Conservation (phyloP, 1,284 basidiomycete genomes). For the Acaromyces ingoldii region DNA sequence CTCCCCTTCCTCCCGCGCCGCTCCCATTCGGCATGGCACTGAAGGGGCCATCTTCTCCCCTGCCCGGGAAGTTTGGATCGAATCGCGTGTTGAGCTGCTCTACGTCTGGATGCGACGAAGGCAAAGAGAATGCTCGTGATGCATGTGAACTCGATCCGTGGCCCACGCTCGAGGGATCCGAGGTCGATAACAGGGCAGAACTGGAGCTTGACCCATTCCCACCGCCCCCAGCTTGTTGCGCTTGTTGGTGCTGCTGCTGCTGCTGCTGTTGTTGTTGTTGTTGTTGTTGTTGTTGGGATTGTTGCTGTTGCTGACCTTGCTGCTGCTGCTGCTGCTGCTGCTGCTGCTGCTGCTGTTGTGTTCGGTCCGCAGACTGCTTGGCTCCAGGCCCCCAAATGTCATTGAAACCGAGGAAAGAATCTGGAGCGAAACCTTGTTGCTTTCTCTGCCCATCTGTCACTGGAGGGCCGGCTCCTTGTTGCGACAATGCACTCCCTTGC, state of each 20-base stretch:
- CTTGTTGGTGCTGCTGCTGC: background rate
- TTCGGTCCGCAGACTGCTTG: slow-evolving; percentile 7
- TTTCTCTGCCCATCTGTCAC: slow-evolving; percentile 2
- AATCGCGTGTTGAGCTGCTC: slow-evolving; percentile 3
- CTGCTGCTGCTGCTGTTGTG: background rate
- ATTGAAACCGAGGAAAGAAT: slow-evolving; percentile 34
- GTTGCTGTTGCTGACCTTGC: background rate
- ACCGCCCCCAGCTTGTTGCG: background rate
- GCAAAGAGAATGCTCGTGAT: background rate
- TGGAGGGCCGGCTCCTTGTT: slow-evolving; percentile 11
- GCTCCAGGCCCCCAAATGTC: slow-evolving; percentile 21
- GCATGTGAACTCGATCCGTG: background rate
- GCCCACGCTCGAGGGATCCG: background rate
- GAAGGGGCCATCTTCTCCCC: slow-evolving; percentile 10
- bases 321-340: too few species aligned
- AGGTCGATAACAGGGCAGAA: background rate
- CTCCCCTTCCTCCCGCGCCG: background rate
- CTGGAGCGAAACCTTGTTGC: background rate
- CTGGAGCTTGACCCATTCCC: background rate
- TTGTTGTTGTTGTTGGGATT: background rate
- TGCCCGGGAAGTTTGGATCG: background rate
- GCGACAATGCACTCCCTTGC: too few species aligned
- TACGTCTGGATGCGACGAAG: background rate
- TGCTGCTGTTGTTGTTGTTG: background rate
- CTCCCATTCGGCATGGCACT: slow-evolving; percentile 7